These are phyloP conservation scores for Neospermospora avenae DNA, from an alignment of 2,329 filamentous ascomycete genomes.

Conservation along the genomic window DNA sequence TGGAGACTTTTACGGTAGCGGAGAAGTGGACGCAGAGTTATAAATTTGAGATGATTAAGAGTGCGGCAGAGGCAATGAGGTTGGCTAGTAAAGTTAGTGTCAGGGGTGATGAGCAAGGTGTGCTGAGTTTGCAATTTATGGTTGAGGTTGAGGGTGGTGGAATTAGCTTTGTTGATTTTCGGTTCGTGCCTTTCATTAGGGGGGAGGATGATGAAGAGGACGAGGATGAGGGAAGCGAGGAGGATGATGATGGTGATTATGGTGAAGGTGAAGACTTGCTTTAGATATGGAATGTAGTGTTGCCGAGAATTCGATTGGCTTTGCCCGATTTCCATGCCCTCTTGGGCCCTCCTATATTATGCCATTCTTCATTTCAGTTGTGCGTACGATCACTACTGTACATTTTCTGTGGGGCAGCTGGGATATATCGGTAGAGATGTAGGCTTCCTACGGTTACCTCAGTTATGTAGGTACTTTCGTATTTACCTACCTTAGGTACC, in stretches of 20 bases:
- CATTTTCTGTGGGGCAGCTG: too few species aligned
- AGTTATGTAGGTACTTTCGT: too few species aligned
- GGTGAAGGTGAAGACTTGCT: constrained; percentile 1
- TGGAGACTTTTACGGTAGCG: constrained; percentile 70
- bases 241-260: not conserved
- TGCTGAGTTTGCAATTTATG: constrained; percentile 94
- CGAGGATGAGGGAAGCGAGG: constrained; percentile 15
- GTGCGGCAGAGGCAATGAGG: constrained; percentile 87
- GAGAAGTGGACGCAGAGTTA: constrained; percentile 67
- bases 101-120: constrained; percentile 81
- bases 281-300: not conserved
- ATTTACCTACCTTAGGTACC: too few species aligned
- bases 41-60: constrained; percentile 82
- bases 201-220: constrained; percentile 51
- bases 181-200: constrained; percentile 70
- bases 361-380: too few species aligned
- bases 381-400: too few species aligned
- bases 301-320: too few species aligned
- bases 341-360: too few species aligned
- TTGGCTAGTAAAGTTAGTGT: constrained; percentile 90
- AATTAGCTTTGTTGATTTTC: constrained; percentile 76
- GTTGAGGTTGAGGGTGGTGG: constrained; percentile 74
- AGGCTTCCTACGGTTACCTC: too few species aligned
- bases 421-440: too few species aligned
- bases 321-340: too few species aligned